Evolutionary conservation across 192 early-diverging fungal genomes (phyloP).

Genomic region (Backusella circina): DNA sequence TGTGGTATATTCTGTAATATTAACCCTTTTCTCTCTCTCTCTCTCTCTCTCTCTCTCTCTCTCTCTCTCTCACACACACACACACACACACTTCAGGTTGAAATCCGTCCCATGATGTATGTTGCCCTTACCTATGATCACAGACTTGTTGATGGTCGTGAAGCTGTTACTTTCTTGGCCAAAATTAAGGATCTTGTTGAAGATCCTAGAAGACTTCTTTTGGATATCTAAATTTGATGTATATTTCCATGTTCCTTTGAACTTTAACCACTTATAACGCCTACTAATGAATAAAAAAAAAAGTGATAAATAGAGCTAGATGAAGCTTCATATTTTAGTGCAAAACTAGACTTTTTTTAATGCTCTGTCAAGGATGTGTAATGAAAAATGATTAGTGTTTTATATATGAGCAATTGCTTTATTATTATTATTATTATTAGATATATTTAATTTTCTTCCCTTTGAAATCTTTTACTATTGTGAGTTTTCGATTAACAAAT

Average conservation of each 20-base stretch:
- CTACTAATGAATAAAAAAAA: conserved; percentile 3
- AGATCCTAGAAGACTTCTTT: conserved; percentile 89
- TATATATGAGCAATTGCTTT: background rate
- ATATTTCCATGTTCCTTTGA: background rate
- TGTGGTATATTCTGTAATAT: background rate
- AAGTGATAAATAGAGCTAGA: background rate
- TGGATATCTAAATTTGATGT: conserved; percentile 69
- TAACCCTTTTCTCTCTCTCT: background rate
- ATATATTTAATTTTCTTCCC: background rate
- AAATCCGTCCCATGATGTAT: conserved; percentile 95
- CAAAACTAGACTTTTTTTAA: background rate
- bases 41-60: too few relatives aligned
- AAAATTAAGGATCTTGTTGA: conserved; percentile 96
- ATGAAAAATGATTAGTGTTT: background rate
- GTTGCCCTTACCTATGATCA: conserved; percentile 98
- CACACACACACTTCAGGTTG: conserved; percentile 44
- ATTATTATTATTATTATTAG: too few relatives aligned
- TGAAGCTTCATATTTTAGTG: background rate
- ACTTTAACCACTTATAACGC: background rate
- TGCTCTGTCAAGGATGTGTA: background rate
- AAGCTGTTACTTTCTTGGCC: conserved; percentile 97
- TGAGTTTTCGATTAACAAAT: too few relatives aligned
- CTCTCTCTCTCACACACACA: too few relatives aligned
- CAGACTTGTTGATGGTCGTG: conserved; percentile 97
- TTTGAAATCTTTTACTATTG: too few relatives aligned